A percentile compares a stretch with the other conserved stretches of the same genome.
phyloP scores from a whole-genome alignment of 1,284 basidiomycete species.

The Fomitiporia mediterranea region DNA sequence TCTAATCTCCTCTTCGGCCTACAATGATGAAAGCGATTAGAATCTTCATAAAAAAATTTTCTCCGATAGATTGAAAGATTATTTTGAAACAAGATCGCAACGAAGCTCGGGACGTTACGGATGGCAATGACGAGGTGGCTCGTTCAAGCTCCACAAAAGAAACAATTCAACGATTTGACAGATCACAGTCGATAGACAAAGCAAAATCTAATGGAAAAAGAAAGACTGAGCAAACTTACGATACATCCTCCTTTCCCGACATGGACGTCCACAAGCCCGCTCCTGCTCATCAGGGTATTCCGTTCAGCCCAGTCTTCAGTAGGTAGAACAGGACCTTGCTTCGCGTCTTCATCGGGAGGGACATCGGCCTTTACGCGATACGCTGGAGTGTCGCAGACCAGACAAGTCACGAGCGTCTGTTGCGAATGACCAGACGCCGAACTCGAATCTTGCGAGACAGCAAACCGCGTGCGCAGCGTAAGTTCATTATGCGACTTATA shows the following conservation, averaged over 20 bases:
- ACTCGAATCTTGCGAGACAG: constrained; percentile 36
- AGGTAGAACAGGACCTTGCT: constrained; percentile 63
- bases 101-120: too few relatives aligned
- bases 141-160: too few relatives aligned
- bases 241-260: constrained; percentile 42
- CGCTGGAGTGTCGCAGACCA: constrained; percentile 57
- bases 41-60: neutral
- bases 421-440: constrained; percentile 38
- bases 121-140: too few relatives aligned
- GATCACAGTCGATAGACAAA: too few relatives aligned
- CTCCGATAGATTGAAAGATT: too few relatives aligned
- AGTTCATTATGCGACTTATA: constrained; percentile 61
- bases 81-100: too few relatives aligned
- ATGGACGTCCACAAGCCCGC: constrained; percentile 71
- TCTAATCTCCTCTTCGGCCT: constrained; percentile 47
- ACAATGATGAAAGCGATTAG: constrained; percentile 10
- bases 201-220: neutral
- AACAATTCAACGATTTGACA: too few relatives aligned
- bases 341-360: constrained; percentile 52
- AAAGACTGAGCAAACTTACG: constrained; percentile 45
- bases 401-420: constrained; percentile 56
- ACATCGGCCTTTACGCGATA: constrained; percentile 68
- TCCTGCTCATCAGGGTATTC: constrained; percentile 59
- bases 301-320: constrained; percentile 71
- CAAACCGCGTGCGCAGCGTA: constrained; percentile 59